These are phyloP conservation scores for Astrothelium macrocarpum DNA, from an alignment of 495 filamentous ascomycete genomes.

Conservation along the genomic window DNA sequence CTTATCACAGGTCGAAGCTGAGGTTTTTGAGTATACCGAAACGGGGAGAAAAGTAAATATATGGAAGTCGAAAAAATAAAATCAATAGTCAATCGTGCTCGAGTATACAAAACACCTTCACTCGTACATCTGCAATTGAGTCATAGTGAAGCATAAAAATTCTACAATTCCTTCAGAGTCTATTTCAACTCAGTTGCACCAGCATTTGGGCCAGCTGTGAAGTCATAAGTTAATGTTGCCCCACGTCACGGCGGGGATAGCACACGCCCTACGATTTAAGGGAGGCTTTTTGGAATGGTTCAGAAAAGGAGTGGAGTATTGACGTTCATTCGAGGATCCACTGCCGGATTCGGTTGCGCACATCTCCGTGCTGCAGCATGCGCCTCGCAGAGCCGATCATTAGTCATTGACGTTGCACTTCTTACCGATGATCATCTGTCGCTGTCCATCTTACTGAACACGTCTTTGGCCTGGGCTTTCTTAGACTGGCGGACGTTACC, in stretches of 20 bases:
- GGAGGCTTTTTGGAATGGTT: neutral
- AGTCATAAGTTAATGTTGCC: neutral
- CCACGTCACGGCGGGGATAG: neutral
- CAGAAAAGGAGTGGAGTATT: no score
- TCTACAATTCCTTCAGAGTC: neutral
- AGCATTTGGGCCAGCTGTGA: neutral
- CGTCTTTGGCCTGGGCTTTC: no score
- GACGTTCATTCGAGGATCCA: no score
- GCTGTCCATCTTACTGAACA: no score
- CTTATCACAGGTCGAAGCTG: neutral
- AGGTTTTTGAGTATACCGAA: neutral
- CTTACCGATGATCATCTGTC: no score
- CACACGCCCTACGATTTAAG: neutral
- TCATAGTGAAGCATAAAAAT: neutral
- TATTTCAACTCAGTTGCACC: neutral
- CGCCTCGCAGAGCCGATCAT: no score
- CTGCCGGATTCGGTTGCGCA: no score
- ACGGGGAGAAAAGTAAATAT: neutral
- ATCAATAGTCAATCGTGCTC: neutral
- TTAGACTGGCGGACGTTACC: no score
- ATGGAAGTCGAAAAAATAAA: neutral
- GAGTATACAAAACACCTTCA: neutral
- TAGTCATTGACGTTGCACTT: no score
- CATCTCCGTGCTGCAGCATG: no score
- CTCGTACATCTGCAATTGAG: no score